phyloP scores from a whole-genome alignment of 2,329 filamentous ascomycete genomes.

The Fusarium torulosum region DNA sequence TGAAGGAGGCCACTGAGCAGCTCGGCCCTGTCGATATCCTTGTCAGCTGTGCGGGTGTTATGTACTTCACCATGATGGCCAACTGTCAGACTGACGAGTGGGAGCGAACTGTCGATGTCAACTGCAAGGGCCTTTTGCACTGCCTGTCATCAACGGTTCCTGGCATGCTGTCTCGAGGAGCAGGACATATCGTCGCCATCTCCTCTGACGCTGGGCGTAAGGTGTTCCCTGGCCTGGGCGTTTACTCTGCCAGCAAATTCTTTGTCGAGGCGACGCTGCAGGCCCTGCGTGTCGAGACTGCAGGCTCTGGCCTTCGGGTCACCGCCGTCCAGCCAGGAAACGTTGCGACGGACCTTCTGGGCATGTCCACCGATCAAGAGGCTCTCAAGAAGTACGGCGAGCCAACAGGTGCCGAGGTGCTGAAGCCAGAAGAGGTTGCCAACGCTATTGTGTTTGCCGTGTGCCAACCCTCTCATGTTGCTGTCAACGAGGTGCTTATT shows the following conservation, averaged over 20 bases:
- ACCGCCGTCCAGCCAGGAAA: constrained; percentile 84
- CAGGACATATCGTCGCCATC: constrained; percentile 82
- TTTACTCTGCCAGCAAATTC: constrained; percentile 87
- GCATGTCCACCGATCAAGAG: constrained; percentile 80
- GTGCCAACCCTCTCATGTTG: constrained; percentile 79
- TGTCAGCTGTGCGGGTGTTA: constrained; percentile 84
- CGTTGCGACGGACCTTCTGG: constrained; percentile 77
- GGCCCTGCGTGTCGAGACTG: constrained; percentile 79
- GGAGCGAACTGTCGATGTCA: constrained; percentile 86
- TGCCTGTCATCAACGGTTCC: constrained; percentile 78
- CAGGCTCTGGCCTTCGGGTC: constrained; percentile 77
- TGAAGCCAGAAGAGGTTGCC: constrained; percentile 80
- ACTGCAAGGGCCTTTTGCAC: constrained; percentile 86
- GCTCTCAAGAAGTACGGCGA: constrained; percentile 84
- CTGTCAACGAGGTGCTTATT: constrained; percentile 84
- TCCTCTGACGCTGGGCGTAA: constrained; percentile 86
- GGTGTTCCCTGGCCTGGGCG: constrained; percentile 83
- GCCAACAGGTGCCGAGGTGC: constrained; percentile 78
- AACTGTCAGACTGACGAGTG: constrained; percentile 80
- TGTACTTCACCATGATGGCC: constrained; percentile 92
- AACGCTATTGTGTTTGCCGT: constrained; percentile 80
- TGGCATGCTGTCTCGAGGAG: constrained; percentile 75
- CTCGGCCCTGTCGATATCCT: constrained; percentile 82
- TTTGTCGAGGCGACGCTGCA: constrained; percentile 88
- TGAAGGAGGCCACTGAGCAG: constrained; percentile 68